Conservation (phyloP, 2,329 filamentous ascomycete genomes). For the Cercospora janseana region DNA sequence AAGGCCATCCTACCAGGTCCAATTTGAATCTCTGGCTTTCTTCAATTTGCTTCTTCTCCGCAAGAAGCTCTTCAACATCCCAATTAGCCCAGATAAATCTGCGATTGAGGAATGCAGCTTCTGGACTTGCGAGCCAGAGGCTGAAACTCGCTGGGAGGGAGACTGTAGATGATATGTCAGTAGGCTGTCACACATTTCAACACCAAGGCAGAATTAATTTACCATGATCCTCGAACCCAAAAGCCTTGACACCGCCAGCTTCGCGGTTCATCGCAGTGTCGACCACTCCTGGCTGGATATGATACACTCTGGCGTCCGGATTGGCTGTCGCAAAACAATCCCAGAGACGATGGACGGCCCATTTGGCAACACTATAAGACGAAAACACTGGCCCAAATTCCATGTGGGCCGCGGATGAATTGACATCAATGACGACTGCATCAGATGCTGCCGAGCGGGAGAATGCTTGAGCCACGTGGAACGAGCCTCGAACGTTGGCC, state of each 20-base stretch:
- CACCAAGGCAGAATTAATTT: background rate
- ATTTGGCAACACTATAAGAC: conserved; percentile 40
- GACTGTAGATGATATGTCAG: too few relatives aligned
- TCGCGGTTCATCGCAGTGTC: conserved; percentile 39
- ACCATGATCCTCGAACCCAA: conserved; percentile 16
- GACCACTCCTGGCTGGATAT: conserved; percentile 46
- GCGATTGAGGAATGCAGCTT: conserved; percentile 28
- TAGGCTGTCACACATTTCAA: too few relatives aligned
- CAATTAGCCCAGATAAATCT: conserved; percentile 33
- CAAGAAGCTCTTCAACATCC: conserved; percentile 38
- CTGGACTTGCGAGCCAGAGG: conserved; percentile 38
- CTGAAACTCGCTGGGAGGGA: conserved; percentile 34
- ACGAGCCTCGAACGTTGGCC: conserved; percentile 37
- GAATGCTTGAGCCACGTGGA: conserved; percentile 35
- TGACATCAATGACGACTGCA: conserved; percentile 28
- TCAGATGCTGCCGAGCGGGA: conserved; percentile 9
- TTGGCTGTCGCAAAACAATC: conserved; percentile 41
- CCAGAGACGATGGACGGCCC: conserved; percentile 40
- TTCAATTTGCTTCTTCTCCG: conserved; percentile 22
- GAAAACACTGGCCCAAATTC: conserved; percentile 22
- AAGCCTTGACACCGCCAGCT: conserved; percentile 11
- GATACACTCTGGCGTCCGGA: conserved; percentile 40
- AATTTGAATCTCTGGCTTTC: conserved; percentile 22
- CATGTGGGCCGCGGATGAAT: conserved; percentile 18
- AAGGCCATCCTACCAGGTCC: conserved; percentile 20